Conservation (phyloP, 78 protist genomes). For the Neovahlkampfia damariscottae region DNA sequence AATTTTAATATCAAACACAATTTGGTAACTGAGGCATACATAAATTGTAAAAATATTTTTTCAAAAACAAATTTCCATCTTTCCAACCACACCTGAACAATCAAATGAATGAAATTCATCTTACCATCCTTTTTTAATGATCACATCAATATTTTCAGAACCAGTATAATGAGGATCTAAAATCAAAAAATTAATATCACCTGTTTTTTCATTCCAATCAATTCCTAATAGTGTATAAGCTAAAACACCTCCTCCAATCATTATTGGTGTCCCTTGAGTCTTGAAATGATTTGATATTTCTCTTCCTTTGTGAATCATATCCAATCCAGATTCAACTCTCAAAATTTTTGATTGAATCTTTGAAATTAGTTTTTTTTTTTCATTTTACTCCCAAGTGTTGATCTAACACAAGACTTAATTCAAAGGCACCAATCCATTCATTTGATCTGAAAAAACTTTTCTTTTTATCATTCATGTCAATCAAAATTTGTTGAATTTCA, state of each 20-base stretch:
- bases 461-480: constrained; percentile 29
- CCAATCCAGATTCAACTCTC: background rate
- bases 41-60: constrained; percentile 24
- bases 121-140: constrained; percentile 16
- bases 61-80: background rate
- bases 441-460: constrained; percentile 34
- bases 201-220: constrained; percentile 23
- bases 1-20: background rate
- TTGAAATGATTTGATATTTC: constrained; percentile 47
- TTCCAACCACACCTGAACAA: too few relatives aligned
- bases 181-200: constrained; percentile 50
- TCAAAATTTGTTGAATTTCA: constrained; percentile 49
- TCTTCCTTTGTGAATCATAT: background rate
- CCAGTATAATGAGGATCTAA: constrained; percentile 77
- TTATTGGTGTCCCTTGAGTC: constrained; percentile 51
- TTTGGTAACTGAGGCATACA: constrained; percentile 32
- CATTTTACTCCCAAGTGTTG: constrained; percentile 35
- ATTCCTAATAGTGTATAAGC: constrained; percentile 74
- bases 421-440: constrained; percentile 75
- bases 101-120: too few relatives aligned
- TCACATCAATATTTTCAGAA: constrained; percentile 5
- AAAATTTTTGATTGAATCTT: background rate
- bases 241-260: constrained; percentile 74
- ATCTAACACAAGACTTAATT: constrained; percentile 31
- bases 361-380: background rate